A percentile compares a stretch with the other conserved stretches of the same genome.
Evolutionary conservation across 768 basidiomycete genomes (phyloP).

Genomic region (Auriscalpium orientale): DNA sequence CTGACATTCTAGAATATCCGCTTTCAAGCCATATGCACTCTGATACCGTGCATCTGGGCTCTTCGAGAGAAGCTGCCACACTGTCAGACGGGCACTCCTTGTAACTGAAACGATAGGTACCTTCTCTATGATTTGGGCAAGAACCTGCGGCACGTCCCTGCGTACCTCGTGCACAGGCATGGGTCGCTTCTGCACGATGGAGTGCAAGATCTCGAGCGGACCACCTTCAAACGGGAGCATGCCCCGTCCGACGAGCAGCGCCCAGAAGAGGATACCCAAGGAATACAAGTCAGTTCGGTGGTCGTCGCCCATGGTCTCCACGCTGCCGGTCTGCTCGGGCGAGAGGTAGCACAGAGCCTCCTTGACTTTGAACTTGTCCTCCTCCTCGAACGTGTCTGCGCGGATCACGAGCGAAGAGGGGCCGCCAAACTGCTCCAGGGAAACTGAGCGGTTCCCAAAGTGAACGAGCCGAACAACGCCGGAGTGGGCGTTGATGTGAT

Average conservation of each 20-base stretch:
- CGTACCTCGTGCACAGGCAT: constrained; percentile 73
- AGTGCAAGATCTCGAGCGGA: constrained; percentile 54
- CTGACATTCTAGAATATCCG: constrained; percentile 64
- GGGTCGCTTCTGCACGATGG: constrained; percentile 64
- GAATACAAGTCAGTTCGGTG: constrained; percentile 71
- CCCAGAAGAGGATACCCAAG: constrained; percentile 68
- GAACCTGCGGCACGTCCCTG: constrained; percentile 63
- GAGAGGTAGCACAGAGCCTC: constrained; percentile 71
- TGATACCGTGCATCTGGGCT: constrained; percentile 64
- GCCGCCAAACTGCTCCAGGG: constrained; percentile 63
- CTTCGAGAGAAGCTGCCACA: constrained; percentile 52
- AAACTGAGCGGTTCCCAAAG: constrained; percentile 68
- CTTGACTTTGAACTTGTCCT: constrained; percentile 62
- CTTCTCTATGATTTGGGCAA: constrained; percentile 66
- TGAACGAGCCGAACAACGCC: constrained; percentile 66
- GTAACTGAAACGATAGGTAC: constrained; percentile 19
- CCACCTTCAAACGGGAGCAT: constrained; percentile 32
- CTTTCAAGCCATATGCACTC: constrained; percentile 61
- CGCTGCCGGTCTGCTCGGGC: constrained; percentile 70
- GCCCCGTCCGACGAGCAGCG: constrained; percentile 59
- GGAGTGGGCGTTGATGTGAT: constrained; percentile 64
- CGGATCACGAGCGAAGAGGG: constrained; percentile 62
- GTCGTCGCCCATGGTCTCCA: constrained; percentile 64
- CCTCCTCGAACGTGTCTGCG: constrained; percentile 42
- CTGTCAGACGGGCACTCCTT: not conserved